Evolutionary conservation across 2,329 filamentous ascomycete species (phyloP).

Genomic region (Epichloe brachyelytri): DNA sequence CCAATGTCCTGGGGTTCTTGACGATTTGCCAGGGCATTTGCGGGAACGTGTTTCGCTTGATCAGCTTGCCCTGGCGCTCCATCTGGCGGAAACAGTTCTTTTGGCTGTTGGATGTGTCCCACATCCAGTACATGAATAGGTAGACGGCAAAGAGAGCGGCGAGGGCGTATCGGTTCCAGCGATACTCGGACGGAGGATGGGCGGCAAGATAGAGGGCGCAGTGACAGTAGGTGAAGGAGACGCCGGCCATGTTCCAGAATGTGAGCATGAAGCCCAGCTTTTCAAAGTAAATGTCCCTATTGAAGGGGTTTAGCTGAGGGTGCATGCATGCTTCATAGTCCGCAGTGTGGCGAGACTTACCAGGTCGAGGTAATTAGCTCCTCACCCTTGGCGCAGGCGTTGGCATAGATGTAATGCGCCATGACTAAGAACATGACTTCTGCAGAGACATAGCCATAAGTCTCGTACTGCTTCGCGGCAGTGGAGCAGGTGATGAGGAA

Average conservation of each 20-base stretch:
- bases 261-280: constrained; percentile 97
- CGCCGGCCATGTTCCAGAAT: constrained; percentile 92
- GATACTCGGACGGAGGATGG: constrained; percentile 65
- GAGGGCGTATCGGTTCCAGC: constrained; percentile 59
- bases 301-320: no score
- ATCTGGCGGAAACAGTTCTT: constrained; percentile 74
- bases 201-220: constrained; percentile 83
- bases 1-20: constrained; percentile 68
- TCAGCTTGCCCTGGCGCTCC: constrained; percentile 53
- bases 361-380: constrained; percentile 82
- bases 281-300: constrained; percentile 79
- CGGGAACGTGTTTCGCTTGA: constrained; percentile 68
- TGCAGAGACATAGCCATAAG: constrained; percentile 71
- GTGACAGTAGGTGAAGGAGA: constrained; percentile 85
- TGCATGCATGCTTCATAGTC: no score
- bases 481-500: constrained; percentile 65
- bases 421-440: constrained; percentile 75
- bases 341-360: no score
- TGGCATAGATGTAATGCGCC: constrained; percentile 85
- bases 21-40: constrained; percentile 81
- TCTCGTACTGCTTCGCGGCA: constrained; percentile 70
- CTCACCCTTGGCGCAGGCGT: constrained; percentile 84
- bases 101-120: constrained; percentile 85
- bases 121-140: constrained; percentile 76
- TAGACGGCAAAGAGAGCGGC: constrained; percentile 55